Percentiles rank a stretch among this genome's conserved stretches.
Conservation (phyloP, 768 basidiomycete genomes). For the Boletellus sp. region DNA sequence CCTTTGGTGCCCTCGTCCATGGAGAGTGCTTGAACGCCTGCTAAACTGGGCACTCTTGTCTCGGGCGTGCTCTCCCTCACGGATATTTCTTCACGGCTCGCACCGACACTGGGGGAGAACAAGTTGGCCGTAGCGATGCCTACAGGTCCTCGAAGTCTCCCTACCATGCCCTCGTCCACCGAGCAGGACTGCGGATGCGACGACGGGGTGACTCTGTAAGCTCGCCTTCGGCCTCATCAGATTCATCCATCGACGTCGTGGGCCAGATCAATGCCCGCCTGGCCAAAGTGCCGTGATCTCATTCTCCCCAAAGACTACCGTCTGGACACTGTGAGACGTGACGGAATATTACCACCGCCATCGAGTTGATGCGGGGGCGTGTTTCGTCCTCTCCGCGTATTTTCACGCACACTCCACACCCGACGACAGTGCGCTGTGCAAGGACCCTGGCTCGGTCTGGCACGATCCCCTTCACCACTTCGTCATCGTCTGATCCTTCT, state of each 20-base stretch:
- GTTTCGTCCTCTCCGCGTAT: constrained; percentile 30
- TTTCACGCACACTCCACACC: constrained; percentile 29
- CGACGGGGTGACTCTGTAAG: constrained; percentile 16
- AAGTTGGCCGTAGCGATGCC: neutral
- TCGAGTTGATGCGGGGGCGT: constrained; percentile 18
- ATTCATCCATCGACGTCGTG: constrained; percentile 49
- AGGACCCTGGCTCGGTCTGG: constrained; percentile 66
- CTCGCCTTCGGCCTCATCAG: constrained; percentile 43
- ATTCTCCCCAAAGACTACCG: constrained; percentile 52
- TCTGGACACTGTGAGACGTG: constrained; percentile 70
- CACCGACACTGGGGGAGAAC: neutral
- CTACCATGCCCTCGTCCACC: constrained; percentile 72
- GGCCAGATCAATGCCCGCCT: constrained; percentile 55
- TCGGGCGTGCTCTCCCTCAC: constrained; percentile 1
- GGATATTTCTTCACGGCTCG: constrained; percentile 9
- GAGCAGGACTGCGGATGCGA: constrained; percentile 13
- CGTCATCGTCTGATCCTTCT: constrained; percentile 7
- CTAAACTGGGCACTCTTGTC: constrained; percentile 14
- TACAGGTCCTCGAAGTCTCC: constrained; percentile 39
- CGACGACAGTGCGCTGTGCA: constrained; percentile 62
- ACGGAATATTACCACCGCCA: constrained; percentile 50
- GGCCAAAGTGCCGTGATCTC: constrained; percentile 51
- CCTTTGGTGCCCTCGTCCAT: constrained; percentile 83
- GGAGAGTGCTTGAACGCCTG: neutral
- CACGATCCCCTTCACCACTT: neutral